These are phyloP conservation scores for Talinum fruticosum DNA, from an alignment of 148 eudicot genomes.

Conservation along the genomic window DNA sequence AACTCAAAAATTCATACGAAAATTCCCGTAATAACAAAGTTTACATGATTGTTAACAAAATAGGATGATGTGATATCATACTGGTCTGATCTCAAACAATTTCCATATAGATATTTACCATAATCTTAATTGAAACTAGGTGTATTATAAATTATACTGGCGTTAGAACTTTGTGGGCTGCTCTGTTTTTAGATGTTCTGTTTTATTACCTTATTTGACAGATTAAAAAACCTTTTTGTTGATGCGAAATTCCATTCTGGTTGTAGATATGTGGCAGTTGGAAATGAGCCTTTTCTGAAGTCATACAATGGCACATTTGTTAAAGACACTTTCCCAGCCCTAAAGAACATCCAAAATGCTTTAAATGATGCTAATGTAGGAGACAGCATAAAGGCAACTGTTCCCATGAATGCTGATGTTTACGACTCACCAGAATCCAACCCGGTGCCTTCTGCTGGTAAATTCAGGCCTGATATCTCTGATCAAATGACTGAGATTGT, in stretches of 20 bases:
- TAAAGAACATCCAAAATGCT: conserved; percentile 79
- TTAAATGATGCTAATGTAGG: conserved; percentile 69
- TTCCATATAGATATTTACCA: no score
- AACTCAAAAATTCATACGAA: no score
- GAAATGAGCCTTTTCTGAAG: conserved; percentile 80
- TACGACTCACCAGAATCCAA: conserved; percentile 58
- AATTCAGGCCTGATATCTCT: conserved; percentile 58
- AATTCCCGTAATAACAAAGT: no score
- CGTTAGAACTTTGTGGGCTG: no score
- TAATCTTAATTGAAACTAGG: no score
- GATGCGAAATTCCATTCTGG: not conserved
- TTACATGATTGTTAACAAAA: no score
- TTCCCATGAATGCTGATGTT: conserved; percentile 86
- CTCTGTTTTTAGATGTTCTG: no score
- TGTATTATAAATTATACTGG: no score
- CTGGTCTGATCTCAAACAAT: no score
- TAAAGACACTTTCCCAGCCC: conserved; percentile 68
- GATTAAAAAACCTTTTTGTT: no score
- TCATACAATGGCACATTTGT: conserved; percentile 60
- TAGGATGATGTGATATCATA: no score
- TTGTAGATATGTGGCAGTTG: conserved; percentile 87
- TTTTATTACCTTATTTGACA: no score
- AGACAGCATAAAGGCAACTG: conserved; percentile 65
- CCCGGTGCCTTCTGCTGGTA: conserved; percentile 76
- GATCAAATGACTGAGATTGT: conserved; percentile 60